Evolutionary conservation across 768 basidiomycete genomes (phyloP).

Genomic region (Lactarius pseudohatsudake): DNA sequence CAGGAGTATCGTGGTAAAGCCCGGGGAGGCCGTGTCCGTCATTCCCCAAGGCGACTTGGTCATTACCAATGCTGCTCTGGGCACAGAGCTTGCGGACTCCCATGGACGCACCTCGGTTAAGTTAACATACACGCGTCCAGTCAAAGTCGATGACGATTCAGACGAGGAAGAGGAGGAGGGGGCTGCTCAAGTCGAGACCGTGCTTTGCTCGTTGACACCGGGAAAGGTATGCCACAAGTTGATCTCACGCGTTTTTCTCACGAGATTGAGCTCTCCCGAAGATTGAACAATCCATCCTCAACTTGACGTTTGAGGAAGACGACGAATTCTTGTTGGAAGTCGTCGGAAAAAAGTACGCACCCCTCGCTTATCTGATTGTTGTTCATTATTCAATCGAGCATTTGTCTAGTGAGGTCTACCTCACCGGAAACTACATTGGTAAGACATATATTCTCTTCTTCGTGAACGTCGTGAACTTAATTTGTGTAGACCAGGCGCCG

Average conservation of each 20-base stretch:
- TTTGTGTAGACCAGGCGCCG: slow-evolving; percentile 49
- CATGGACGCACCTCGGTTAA: slow-evolving; percentile 66
- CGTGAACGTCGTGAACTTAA: neutral
- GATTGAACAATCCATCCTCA: slow-evolving; percentile 75
- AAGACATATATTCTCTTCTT: slow-evolving; percentile 30
- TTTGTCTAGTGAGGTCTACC: slow-evolving; percentile 58
- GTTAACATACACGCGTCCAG: slow-evolving; percentile 51
- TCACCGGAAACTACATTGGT: slow-evolving; percentile 88
- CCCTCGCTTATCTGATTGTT: neutral
- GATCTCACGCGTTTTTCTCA: neutral
- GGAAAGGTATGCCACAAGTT: slow-evolving; percentile 59
- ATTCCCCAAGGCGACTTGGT: slow-evolving; percentile 65
- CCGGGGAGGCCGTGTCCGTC: slow-evolving; percentile 57
- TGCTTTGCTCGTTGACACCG: slow-evolving; percentile 78
- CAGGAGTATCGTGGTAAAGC: slow-evolving; percentile 63
- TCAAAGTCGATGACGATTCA: slow-evolving; percentile 45
- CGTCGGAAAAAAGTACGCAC: slow-evolving; percentile 76
- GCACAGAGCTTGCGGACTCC: slow-evolving; percentile 64
- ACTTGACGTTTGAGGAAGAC: slow-evolving; percentile 68
- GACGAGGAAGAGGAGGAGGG: slow-evolving; percentile 44
- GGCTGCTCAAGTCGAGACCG: slow-evolving; percentile 44
- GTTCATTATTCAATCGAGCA: neutral
- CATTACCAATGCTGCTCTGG: slow-evolving; percentile 82
- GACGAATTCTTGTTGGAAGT: slow-evolving; percentile 66
- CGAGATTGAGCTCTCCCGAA: slow-evolving; percentile 34